Conservation (phyloP, 2,329 filamentous ascomycete genomes). For the Penicillium sp. region DNA sequence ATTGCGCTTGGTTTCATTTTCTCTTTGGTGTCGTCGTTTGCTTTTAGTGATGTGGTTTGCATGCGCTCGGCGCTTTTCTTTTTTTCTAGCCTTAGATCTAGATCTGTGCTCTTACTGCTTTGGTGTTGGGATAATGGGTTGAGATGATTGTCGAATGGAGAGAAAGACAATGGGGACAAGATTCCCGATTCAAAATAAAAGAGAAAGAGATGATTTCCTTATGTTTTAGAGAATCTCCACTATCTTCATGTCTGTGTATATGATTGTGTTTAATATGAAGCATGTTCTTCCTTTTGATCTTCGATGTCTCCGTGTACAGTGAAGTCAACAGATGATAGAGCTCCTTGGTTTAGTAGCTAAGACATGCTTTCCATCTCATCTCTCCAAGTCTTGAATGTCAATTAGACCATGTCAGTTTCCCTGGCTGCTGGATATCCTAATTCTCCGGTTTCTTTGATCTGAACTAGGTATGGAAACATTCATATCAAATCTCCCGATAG, state of each 20-base stretch:
- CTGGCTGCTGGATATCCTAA: background rate
- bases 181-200: background rate
- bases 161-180: background rate
- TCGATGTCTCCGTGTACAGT: too few relatives aligned
- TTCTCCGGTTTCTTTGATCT: background rate
- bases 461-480: background rate
- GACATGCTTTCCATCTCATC: too few relatives aligned
- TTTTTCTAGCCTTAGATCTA: background rate
- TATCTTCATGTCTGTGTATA: slow-evolving; percentile 6
- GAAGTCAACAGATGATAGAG: too few relatives aligned
- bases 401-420: too few relatives aligned
- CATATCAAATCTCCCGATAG: background rate
- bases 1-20: background rate
- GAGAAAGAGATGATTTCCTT: slow-evolving; percentile 1
- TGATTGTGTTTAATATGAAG: slow-evolving; percentile 8
- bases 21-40: background rate
- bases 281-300: background rate
- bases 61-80: background rate
- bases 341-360: too few relatives aligned
- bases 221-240: slow-evolving; percentile 5
- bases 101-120: background rate
- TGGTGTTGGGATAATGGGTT: background rate
- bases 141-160: background rate
- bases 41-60: background rate
- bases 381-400: too few relatives aligned